Percentiles rank a stretch among this genome's conserved stretches.
Conservation (phyloP, 2,329 filamentous ascomycete species). For the Aspergillus clavatus region DNA sequence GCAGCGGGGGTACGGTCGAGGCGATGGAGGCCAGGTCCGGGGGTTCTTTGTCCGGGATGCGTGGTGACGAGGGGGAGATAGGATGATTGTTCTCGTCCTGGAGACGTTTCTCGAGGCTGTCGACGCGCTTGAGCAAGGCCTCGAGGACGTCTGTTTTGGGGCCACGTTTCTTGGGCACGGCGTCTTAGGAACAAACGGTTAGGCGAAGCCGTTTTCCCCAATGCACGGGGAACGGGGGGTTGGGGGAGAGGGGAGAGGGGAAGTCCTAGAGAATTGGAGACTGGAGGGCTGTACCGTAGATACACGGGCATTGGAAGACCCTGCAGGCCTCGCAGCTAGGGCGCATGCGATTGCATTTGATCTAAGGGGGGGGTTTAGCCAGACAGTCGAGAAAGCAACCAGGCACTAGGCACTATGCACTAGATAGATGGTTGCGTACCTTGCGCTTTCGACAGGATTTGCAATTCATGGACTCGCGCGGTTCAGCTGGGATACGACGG, state of each 20-base stretch:
- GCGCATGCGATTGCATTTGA: conserved; percentile 83
- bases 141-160: conserved; percentile 88
- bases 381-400: too few species aligned
- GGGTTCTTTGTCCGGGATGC: conserved; percentile 14
- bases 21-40: conserved; percentile 3
- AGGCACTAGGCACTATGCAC: too few species aligned
- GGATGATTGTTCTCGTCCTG: conserved; percentile 58
- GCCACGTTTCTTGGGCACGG: conserved; percentile 81
- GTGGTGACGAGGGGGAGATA: conserved; percentile 41
- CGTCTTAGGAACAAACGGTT: conserved; percentile 49
- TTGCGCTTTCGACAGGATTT: conserved; percentile 91
- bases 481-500: conserved; percentile 67
- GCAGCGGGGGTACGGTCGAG: conserved; percentile 11
- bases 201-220: too few species aligned
- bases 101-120: conserved; percentile 74
- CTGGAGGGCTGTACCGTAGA: too few species aligned
- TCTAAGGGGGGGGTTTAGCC: too few species aligned
- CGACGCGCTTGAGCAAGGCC: conserved; percentile 76
- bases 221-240: too few species aligned
- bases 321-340: conserved; percentile 85
- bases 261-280: too few species aligned
- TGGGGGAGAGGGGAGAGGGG: conserved; percentile 7
- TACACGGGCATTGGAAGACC: conserved; percentile 80
- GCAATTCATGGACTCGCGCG: conserved; percentile 90
- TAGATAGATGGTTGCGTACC: too few species aligned